Percentiles rank a stretch among this genome's conserved stretches.
These are phyloP conservation scores for Cryptosporidium parvum DNA, from an alignment of 169 alveolate genomes.

Conservation along the genomic window DNA sequence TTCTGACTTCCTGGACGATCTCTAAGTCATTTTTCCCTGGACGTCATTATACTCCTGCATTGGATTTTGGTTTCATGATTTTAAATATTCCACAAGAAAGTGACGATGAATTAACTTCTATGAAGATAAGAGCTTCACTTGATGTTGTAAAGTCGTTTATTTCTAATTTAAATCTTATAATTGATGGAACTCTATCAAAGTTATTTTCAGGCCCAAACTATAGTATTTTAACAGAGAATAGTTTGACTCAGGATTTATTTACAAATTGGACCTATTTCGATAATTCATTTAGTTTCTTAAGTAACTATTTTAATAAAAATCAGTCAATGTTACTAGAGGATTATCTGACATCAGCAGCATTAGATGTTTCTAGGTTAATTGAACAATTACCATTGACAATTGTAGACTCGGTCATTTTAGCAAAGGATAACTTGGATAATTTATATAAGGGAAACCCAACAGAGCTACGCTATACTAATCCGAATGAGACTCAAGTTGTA, in stretches of 20 bases:
- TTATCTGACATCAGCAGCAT: constrained; percentile 13
- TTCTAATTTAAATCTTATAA: background rate
- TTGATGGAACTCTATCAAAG: background rate
- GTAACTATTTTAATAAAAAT: constrained; percentile 45
- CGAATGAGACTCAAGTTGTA: constrained; percentile 50
- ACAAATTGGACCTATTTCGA: background rate
- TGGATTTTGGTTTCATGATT: constrained; percentile 45
- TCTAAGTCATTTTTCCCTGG: constrained; percentile 35
- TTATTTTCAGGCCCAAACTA: constrained; percentile 1
- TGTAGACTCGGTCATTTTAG: constrained; percentile 33
- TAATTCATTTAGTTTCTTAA: constrained; percentile 9
- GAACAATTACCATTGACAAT: constrained; percentile 31
- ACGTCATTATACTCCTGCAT: constrained; percentile 34
- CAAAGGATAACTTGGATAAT: constrained; percentile 13
- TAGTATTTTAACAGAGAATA: constrained; percentile 30
- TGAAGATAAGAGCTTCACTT: constrained; percentile 12
- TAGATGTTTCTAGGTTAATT: constrained; percentile 38
- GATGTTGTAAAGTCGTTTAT: constrained; percentile 14
- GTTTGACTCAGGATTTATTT: constrained; percentile 13
- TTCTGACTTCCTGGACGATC: constrained; percentile 36
- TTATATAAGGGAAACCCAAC: background rate
- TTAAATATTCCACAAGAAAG: constrained; percentile 58
- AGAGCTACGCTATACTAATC: constrained; percentile 18
- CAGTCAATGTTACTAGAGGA: background rate
- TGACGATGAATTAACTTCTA: background rate